Evolutionary conservation across 2,329 filamentous ascomycete genomes (phyloP), one percentile per base, ranked within the genome.

Genomic region (Arthrobotrys conoides): DNA sequence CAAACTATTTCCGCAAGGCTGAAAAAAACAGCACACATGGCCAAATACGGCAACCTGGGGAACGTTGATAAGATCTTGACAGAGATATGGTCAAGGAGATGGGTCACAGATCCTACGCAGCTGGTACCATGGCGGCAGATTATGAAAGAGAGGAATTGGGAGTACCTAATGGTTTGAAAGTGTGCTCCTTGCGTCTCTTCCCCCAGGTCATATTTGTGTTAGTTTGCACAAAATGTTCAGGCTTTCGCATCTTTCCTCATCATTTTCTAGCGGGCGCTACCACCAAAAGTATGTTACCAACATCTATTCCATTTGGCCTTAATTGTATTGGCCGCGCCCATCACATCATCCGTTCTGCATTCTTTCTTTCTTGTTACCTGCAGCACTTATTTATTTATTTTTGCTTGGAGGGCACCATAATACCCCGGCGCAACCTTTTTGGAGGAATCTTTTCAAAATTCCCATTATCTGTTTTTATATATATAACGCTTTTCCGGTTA

Each of bases 51-150:
- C 1, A 79, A 79, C 30, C 36, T 79, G 5, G 76, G 76, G 22
- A 79, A 75, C 22, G 70, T 79, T 3, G 76, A 79, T 44, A 79
- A 79, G n/a, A 79, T 79, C 14, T 27, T 79, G 36, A 61, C 51
- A 3, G 76, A 79, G 41, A 71, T 79, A 20, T 79, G 76, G 76
- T 67, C 65, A 3, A 67, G 69, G 14, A 22, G 53, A 38, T 79
- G 71, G 76, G 59, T 53, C 5, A 20, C 55, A 18, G 64, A 71
- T 20, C 66, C 64, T 36, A 38, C 27, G 6, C 27, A 67, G 9
- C 24, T 46, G 1, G 59, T 75, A 16, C 76, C 76, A 10, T 79
- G 76, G 76, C 76, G 76, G 9, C 64, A 79, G 33, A 65, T 79
- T 18, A 79, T 79, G 76, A 64, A 27, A 24, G 65, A 79, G 65